Evolutionary conservation across 2,329 filamentous ascomycete genomes (phyloP).

Genomic region (Escovopsis sp.): DNA sequence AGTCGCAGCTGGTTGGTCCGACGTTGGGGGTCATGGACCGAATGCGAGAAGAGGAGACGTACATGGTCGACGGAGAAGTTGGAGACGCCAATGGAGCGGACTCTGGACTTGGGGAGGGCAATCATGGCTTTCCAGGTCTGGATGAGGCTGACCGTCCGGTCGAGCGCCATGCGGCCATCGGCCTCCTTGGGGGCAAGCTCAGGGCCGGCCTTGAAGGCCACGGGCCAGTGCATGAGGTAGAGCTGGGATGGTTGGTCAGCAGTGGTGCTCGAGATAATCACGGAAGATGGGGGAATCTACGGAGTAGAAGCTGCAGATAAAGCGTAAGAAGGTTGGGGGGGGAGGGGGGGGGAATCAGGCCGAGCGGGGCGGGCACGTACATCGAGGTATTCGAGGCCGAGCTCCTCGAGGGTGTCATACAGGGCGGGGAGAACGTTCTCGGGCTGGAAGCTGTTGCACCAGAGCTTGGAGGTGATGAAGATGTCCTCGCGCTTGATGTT

Average conservation of each 20-base stretch:
- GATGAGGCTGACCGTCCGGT: constrained; percentile 24
- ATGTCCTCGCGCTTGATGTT: constrained; percentile 33
- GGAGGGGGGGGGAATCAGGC: neutral
- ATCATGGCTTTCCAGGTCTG: constrained; percentile 36
- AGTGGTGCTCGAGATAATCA: too few relatives aligned
- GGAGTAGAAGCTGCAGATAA: too few relatives aligned
- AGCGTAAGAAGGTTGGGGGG: neutral
- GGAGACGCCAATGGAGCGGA: constrained; percentile 54
- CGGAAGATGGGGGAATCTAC: too few relatives aligned
- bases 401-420: constrained; percentile 37
- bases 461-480: constrained; percentile 44
- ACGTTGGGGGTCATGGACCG: too few relatives aligned
- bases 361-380: constrained; percentile 12
- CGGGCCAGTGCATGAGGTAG: constrained; percentile 50
- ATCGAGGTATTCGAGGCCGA: constrained; percentile 43
- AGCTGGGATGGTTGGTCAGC: constrained; percentile 18
- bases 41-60: constrained; percentile 4
- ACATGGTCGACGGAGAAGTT: constrained; percentile 50
- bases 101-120: constrained; percentile 44
- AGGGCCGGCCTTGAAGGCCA: constrained; percentile 25
- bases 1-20: too few relatives aligned
- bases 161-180: constrained; percentile 23
- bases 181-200: constrained; percentile 29
- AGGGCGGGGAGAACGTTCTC: constrained; percentile 41
- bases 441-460: constrained; percentile 44